Evolutionary conservation across 805 yeast genomes (phyloP).

Genomic region (Metschnikowia vanudenii): DNA sequence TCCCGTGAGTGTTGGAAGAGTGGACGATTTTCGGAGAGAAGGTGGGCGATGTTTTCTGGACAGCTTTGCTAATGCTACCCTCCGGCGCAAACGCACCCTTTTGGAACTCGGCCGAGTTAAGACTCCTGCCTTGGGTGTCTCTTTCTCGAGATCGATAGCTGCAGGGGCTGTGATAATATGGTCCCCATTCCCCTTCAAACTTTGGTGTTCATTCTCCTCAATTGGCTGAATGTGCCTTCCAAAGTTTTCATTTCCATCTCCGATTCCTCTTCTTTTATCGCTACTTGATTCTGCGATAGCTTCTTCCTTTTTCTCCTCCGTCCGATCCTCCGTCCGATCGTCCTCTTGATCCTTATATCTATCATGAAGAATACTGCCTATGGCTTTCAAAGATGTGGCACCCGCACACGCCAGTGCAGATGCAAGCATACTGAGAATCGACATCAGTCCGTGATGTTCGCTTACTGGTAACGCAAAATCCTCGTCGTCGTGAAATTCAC

Average conservation of each 20-base stretch:
- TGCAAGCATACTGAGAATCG: conserved; percentile 30
- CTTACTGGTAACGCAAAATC: conserved; percentile 30
- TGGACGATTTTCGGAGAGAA: not conserved
- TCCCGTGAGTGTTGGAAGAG: not conserved
- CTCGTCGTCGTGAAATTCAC: conserved; percentile 22
- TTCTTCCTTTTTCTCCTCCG: not conserved
- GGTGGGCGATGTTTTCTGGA: too few species aligned
- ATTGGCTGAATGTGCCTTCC: too few species aligned
- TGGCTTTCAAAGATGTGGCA: conserved; percentile 16
- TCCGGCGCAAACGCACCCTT: not conserved
- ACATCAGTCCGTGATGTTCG: conserved; percentile 25
- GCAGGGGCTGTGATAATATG: too few species aligned
- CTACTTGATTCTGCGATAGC: too few species aligned
- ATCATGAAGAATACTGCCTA: conserved; percentile 13
- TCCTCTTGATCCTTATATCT: not conserved
- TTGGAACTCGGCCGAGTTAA: not conserved
- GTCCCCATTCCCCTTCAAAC: too few species aligned
- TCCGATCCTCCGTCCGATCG: too few species aligned
- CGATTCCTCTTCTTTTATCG: too few species aligned
- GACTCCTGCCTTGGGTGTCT: too few species aligned
- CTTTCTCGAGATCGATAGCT: too few species aligned
- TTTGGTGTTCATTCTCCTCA: too few species aligned
- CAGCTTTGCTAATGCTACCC: too few species aligned
- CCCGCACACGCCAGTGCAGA: conserved; percentile 33
- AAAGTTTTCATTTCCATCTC: too few species aligned